These are phyloP conservation scores for Sisymbrium irio DNA, from an alignment of 345 rosid species.

Conservation along the genomic window DNA sequence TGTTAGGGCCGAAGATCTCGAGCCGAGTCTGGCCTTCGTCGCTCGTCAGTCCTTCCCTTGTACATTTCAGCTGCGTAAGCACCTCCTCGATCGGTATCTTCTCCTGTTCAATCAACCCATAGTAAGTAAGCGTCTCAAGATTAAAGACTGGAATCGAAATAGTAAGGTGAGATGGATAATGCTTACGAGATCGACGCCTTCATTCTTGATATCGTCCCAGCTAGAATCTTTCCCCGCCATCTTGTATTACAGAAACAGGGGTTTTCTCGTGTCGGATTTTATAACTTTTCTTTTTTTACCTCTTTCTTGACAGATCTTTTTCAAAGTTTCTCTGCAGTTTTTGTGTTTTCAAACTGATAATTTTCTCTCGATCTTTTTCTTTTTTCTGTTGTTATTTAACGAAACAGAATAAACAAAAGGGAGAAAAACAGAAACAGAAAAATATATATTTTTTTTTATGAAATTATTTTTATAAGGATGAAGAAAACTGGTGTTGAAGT, in stretches of 20 bases:
- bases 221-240: slow-evolving; percentile 44
- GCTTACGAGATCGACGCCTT: slow-evolving; percentile 52
- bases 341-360: slow-evolving; percentile 23
- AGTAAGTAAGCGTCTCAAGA: too few relatives aligned
- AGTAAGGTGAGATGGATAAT: not conserved
- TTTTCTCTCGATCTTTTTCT: slow-evolving; percentile 24
- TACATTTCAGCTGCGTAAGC: slow-evolving; percentile 61
- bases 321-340: slow-evolving; percentile 10
- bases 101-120: slow-evolving; percentile 42
- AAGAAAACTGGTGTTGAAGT: slow-evolving; percentile 7
- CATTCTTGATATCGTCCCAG: slow-evolving; percentile 62
- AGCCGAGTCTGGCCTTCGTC: slow-evolving; percentile 73
- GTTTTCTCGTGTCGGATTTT: not conserved
- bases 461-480: slow-evolving; percentile 12
- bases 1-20: slow-evolving; percentile 73
- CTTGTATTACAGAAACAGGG: not conserved
- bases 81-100: slow-evolving; percentile 71
- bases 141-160: not conserved
- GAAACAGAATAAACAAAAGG: slow-evolving; percentile 32
- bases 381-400: slow-evolving; percentile 33
- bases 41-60: slow-evolving; percentile 53
- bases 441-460: not conserved
- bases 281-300: not conserved
- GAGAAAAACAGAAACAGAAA: slow-evolving; percentile 4
- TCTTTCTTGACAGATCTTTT: slow-evolving; percentile 6